Base-by-base conservation (phyloP, 768 basidiomycete genomes). In the Boletales sp. region DNA sequence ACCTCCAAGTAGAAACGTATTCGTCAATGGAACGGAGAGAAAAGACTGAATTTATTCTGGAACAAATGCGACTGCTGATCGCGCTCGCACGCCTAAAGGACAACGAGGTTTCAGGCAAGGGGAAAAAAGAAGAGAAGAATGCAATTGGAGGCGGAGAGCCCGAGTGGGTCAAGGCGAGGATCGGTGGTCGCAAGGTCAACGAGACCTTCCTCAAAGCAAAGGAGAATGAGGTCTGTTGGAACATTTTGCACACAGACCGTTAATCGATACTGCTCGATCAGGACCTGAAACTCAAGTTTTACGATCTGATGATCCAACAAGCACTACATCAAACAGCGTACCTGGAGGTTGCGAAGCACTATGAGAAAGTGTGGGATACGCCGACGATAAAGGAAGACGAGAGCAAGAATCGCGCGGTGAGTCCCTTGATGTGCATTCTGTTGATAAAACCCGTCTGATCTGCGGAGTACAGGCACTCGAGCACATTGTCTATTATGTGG, bases 1-100 rank as follows among this genome's bases (percentile, higher is more conserved):
- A 99, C 51, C 82, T 99, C 3, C 94, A 97, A 73, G 94, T 99
- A 35, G 96, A 99, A 71, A 98, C 96, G 2, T 99, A 97, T 67
- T 97, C 94, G 13, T 93, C 91, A 7, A 98, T 99, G 96, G 92
- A 97, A 56, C 84, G 94, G 52, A 74, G 89, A 63, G 96, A 99
- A 70, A 99, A 99, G 78, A 96, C 93, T 5, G 93, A 98, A 66
- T 97, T 99, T 62, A 90, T 99, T 57, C 72, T 98, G 39, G 95
- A 98, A 69, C 96, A 98, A 70, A 98, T 99, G 93, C 79, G 96
- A 50, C 68, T 98, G 44, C 74, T 94, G 61, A 82, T 90, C 44
- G 76, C 81, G 37, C 81, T 92, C 33, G 90, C 90, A 25, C 77
- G 81, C 46, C 69, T 81, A 58, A 93, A 90, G 70, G 90, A 92